These are phyloP conservation scores for Clonostachys rhizophaga DNA, from an alignment of 2,329 filamentous ascomycete species.

Conservation along the genomic window DNA sequence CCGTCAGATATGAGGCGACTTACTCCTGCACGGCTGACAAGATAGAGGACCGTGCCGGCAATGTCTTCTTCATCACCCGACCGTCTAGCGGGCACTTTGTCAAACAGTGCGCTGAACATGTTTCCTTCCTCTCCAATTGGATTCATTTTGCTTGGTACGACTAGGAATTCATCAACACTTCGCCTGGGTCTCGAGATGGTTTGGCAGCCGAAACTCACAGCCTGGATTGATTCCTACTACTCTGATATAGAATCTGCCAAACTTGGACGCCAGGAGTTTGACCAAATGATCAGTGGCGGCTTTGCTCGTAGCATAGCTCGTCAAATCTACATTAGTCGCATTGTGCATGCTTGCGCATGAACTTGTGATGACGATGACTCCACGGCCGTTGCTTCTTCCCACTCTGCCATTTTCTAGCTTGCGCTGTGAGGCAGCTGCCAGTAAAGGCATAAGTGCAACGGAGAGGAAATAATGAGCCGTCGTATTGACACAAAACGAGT, in stretches of 20 bases:
- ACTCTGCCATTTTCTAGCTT: slow-evolving; percentile 19
- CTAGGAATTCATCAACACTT: slow-evolving; percentile 6
- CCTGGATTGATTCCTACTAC: slow-evolving; percentile 24
- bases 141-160: slow-evolving; percentile 26
- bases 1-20: slow-evolving; percentile 3
- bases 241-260: slow-evolving; percentile 23
- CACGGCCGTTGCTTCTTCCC: slow-evolving; percentile 26
- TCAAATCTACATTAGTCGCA: slow-evolving; percentile 45
- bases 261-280: slow-evolving; percentile 40
- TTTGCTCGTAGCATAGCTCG: slow-evolving; percentile 44
- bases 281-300: slow-evolving; percentile 48
- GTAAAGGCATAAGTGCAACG: slow-evolving; percentile 36
- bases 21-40: slow-evolving; percentile 22
- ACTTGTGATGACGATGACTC: slow-evolving; percentile 41
- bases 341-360: slow-evolving; percentile 49
- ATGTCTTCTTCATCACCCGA: slow-evolving; percentile 21
- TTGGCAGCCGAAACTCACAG: slow-evolving; percentile 13
- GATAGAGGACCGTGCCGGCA: slow-evolving; percentile 18
- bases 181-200: background rate
- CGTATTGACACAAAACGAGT: slow-evolving; percentile 40
- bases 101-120: slow-evolving; percentile 21
- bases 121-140: slow-evolving; percentile 20
- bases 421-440: slow-evolving; percentile 29
- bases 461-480: slow-evolving; percentile 44
- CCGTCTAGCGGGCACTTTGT: slow-evolving; percentile 22